Percentiles rank a stretch among this genome's conserved stretches.
Conservation (phyloP, 768 basidiomycete species). For the Tephrocybe sp. region DNA sequence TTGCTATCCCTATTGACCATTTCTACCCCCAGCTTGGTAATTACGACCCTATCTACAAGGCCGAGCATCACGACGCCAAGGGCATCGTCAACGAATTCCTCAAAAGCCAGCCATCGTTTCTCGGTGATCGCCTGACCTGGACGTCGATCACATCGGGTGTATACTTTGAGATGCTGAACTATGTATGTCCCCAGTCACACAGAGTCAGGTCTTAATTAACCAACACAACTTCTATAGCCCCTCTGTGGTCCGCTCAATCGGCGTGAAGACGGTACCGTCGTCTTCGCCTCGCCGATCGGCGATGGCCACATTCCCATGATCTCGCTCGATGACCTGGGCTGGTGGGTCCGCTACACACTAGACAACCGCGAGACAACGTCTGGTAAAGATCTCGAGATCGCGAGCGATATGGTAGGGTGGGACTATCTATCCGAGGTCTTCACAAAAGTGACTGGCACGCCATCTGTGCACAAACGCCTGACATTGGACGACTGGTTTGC, state of each 20-base stretch:
- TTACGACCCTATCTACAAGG: conserved; percentile 31
- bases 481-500: conserved; percentile 33
- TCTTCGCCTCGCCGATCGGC: conserved; percentile 36
- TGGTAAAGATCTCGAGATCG: conserved; percentile 35
- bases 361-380: conserved; percentile 35
- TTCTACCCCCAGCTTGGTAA: conserved; percentile 16
- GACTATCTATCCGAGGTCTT: conserved; percentile 36
- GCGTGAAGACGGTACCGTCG: conserved; percentile 37
- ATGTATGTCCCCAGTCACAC: conserved; percentile 22
- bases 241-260: conserved; percentile 34
- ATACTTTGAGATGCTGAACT: conserved; percentile 43
- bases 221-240: conserved; percentile 13
- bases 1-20: background rate
- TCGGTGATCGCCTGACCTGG: conserved; percentile 34
- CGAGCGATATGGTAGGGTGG: conserved; percentile 37
- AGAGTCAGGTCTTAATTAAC: too few species aligned
- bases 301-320: conserved; percentile 40
- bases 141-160: conserved; percentile 36
- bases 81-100: conserved; percentile 40
- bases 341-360: conserved; percentile 40
- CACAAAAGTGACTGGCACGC: conserved; percentile 35
- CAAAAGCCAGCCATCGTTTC: conserved; percentile 31
- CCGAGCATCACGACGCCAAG: conserved; percentile 42
- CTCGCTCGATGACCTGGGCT: conserved; percentile 38
- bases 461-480: conserved; percentile 31